Evolutionary conservation across 2,329 filamentous ascomycete species (phyloP).

Genomic region (Epichloe bromicola): DNA sequence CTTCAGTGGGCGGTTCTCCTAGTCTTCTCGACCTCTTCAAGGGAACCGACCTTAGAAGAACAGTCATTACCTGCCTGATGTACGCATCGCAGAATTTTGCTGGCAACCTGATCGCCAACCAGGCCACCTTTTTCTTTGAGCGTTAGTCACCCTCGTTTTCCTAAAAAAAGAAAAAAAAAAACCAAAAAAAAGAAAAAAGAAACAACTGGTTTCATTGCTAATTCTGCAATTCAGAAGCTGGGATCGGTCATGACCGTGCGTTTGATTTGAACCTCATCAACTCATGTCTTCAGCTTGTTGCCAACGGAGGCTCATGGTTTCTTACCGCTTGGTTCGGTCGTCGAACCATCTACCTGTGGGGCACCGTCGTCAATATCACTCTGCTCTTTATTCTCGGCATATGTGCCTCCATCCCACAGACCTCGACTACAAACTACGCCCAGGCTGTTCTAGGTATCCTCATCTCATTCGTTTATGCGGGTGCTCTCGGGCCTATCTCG

Average conservation of each 20-base stretch:
- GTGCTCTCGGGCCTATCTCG: slow-evolving; percentile 24
- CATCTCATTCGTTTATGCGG: slow-evolving; percentile 26
- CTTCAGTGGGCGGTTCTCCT: slow-evolving; percentile 23
- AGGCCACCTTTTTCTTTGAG: slow-evolving; percentile 46
- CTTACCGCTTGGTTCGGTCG: slow-evolving; percentile 25
- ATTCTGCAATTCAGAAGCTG: slow-evolving; percentile 5
- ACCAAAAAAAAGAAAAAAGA: not conserved
- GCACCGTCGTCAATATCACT: slow-evolving; percentile 19
- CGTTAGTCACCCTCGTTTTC: slow-evolving; percentile 11
- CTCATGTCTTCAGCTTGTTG: slow-evolving; percentile 19
- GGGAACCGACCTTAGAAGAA: slow-evolving; percentile 40
- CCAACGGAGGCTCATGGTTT: slow-evolving; percentile 21
- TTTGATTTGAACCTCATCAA: slow-evolving; percentile 17
- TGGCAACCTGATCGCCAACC: slow-evolving; percentile 48
- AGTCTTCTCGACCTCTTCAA: slow-evolving; percentile 38
- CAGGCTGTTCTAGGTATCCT: slow-evolving; percentile 24
- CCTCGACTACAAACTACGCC: slow-evolving; percentile 20
- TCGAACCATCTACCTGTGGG: slow-evolving; percentile 26
- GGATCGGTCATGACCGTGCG: slow-evolving; percentile 9
- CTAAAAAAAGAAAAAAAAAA: too few species aligned
- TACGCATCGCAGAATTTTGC: slow-evolving; percentile 47
- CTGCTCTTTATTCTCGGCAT: slow-evolving; percentile 24
- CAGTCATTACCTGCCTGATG: slow-evolving; percentile 41
- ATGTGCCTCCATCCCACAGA: slow-evolving; percentile 21
- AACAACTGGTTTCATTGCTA: not conserved